phyloP scores from a whole-genome alignment of 2,329 filamentous ascomycete species.

The Hansfordia pulvinata region DNA sequence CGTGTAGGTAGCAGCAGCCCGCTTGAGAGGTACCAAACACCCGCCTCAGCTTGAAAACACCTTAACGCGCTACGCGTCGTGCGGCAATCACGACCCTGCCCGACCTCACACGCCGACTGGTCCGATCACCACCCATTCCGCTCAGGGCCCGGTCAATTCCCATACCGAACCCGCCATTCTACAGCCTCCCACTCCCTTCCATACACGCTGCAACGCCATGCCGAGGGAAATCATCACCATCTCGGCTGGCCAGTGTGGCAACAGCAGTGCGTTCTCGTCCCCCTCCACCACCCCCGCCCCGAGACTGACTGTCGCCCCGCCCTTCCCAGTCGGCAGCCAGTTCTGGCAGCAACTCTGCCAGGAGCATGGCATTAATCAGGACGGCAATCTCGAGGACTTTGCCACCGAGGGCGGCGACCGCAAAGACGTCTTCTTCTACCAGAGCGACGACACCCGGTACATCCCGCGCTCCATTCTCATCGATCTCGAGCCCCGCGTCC shows the following conservation, averaged over 20 bases:
- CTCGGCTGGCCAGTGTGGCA: slow-evolving; percentile 97
- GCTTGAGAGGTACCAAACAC: no score
- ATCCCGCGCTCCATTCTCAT: slow-evolving; percentile 93
- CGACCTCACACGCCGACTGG: no score
- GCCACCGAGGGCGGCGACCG: slow-evolving; percentile 94
- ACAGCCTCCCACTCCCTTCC: no score
- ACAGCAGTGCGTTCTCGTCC: slow-evolving; percentile 65
- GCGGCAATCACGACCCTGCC: no score
- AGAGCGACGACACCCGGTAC: slow-evolving; percentile 96
- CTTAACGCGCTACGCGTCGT: no score
- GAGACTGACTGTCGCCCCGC: no score
- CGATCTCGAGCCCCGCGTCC: slow-evolving; percentile 86
- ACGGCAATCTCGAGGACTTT: slow-evolving; percentile 95
- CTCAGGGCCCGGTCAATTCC: no score
- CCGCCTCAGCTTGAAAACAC: no score
- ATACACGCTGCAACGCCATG: not conserved
- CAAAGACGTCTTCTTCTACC: slow-evolving; percentile 99
- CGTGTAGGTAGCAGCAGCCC: no score
- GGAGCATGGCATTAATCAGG: slow-evolving; percentile 94
- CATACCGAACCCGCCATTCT: no score
- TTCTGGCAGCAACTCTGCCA: slow-evolving; percentile 99
- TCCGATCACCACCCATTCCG: no score
- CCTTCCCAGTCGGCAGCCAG: slow-evolving; percentile 67
- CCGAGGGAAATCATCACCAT: slow-evolving; percentile 95
- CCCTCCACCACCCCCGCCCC: slow-evolving; percentile 5